phyloP scores from a whole-genome alignment of 1,139 yeast genomes.

The Lodderomyces margitis region DNA sequence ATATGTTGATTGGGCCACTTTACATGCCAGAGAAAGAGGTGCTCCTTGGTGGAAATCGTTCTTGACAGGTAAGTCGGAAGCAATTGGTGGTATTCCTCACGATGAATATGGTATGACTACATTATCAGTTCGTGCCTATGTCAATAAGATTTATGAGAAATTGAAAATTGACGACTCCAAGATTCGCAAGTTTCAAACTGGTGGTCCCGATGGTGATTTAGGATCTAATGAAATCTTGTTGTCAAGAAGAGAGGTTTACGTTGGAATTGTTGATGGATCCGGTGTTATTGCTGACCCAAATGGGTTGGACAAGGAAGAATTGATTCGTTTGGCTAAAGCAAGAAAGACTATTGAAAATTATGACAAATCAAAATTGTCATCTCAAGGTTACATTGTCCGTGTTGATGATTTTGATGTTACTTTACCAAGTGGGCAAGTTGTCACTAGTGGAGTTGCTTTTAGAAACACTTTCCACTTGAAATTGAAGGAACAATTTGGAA shows the following conservation, averaged over 20 bases:
- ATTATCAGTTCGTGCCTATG: constrained; percentile 88
- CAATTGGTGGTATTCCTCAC: constrained; percentile 96
- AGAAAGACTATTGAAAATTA: constrained; percentile 75
- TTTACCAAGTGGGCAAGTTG: constrained; percentile 73
- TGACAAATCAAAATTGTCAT: constrained; percentile 64
- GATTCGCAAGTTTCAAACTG: constrained; percentile 87
- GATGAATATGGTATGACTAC: constrained; percentile 99
- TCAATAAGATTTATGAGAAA: constrained; percentile 84
- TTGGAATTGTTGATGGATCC: constrained; percentile 91
- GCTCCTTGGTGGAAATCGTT: constrained; percentile 99
- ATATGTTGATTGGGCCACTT: constrained; percentile 97
- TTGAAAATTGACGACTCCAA: constrained; percentile 54
- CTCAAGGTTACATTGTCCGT: constrained; percentile 75
- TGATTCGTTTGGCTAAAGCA: constrained; percentile 71
- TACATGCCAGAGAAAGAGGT: constrained; percentile 88
- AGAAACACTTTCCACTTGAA: constrained; percentile 88
- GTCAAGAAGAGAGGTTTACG: constrained; percentile 77
- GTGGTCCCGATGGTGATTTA: constrained; percentile 98
- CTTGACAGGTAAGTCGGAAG: constrained; percentile 92
- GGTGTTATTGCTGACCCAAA: constrained; percentile 92
- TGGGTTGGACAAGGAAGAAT: constrained; percentile 80
- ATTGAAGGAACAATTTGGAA: constrained; percentile 60
- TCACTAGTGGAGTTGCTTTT: constrained; percentile 86
- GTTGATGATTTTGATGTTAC: constrained; percentile 81
- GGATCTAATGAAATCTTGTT: constrained; percentile 93